A percentile compares a stretch with the other conserved stretches of the same genome.
phyloP scores from a whole-genome alignment of 2,329 filamentous ascomycete species.

The Aurifilum marmelostoma region DNA sequence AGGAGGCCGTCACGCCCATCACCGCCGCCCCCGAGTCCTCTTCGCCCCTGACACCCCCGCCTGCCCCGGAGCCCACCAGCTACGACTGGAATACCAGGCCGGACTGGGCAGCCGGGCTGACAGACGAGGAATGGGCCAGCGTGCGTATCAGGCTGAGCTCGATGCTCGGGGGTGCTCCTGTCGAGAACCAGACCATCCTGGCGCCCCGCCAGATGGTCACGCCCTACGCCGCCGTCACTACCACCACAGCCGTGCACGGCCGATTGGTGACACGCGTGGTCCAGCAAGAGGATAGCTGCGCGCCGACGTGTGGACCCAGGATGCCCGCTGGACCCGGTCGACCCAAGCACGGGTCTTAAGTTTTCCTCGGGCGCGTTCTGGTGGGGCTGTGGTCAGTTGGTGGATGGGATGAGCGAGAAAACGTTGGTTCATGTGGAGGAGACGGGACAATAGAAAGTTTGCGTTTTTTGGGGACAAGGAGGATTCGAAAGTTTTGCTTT shows the following conservation, averaged over 20 bases:
- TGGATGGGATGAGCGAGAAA: not conserved
- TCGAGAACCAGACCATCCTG: not conserved
- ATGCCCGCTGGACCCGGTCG: not conserved
- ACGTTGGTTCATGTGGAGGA: not conserved
- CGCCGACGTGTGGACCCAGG: not conserved
- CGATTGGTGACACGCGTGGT: not conserved
- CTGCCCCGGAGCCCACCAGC: not conserved
- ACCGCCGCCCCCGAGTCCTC: not conserved
- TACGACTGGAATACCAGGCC: not conserved
- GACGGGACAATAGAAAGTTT: not conserved
- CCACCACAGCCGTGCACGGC: not conserved
- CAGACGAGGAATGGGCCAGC: not conserved
- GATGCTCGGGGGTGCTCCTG: not conserved
- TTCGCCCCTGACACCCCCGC: not conserved
- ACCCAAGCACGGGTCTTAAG: not conserved
- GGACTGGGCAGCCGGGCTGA: not conserved
- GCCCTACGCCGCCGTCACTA: not conserved
- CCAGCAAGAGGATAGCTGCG: not conserved
- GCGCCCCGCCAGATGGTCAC: not conserved
- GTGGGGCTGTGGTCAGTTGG: not conserved
- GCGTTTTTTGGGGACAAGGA: not conserved
- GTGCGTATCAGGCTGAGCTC: not conserved
- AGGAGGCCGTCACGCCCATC: too few species aligned
- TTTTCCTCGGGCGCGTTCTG: not conserved
- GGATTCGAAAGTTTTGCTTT: not conserved